phyloP scores from a whole-genome alignment of 352 stramenopile species.

The Phytophthora nicotianae region DNA sequence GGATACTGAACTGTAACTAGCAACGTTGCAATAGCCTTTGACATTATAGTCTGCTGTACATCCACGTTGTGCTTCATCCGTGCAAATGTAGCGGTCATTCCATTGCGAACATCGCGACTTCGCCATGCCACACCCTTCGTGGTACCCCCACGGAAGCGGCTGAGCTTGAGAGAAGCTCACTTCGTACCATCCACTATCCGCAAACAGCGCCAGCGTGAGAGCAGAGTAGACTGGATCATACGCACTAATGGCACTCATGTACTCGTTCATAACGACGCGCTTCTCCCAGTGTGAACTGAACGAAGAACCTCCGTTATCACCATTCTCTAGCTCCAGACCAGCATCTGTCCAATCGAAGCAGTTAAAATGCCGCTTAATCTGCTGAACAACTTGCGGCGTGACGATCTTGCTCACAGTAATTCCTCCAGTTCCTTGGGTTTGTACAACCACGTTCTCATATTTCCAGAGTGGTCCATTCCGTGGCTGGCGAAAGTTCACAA shows the following conservation, averaged over 20 bases:
- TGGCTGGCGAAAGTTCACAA: slow-evolving; percentile 66
- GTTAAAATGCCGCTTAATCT: slow-evolving; percentile 77
- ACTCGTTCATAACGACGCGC: slow-evolving; percentile 80
- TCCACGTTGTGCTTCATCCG: slow-evolving; percentile 36
- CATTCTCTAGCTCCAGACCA: slow-evolving; percentile 78
- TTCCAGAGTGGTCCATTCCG: slow-evolving; percentile 63
- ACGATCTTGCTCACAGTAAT: slow-evolving; percentile 78
- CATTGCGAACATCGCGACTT: slow-evolving; percentile 68
- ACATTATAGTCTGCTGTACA: slow-evolving; percentile 73
- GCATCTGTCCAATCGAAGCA: slow-evolving; percentile 69
- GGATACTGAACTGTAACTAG: slow-evolving; percentile 68
- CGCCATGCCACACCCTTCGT: slow-evolving; percentile 75
- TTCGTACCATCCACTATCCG: slow-evolving; percentile 85
- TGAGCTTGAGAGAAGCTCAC: slow-evolving; percentile 65
- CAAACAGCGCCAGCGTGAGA: slow-evolving; percentile 78
- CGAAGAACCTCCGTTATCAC: slow-evolving; percentile 55
- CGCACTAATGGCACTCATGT: slow-evolving; percentile 81
- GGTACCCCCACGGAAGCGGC: slow-evolving; percentile 68
- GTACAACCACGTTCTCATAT: slow-evolving; percentile 68
- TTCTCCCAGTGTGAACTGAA: slow-evolving; percentile 89
- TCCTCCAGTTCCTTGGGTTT: slow-evolving; percentile 46
- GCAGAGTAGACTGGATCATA: slow-evolving; percentile 79
- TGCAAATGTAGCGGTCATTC: slow-evolving; percentile 75
- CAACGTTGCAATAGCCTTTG: slow-evolving; percentile 83
- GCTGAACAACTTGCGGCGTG: slow-evolving; percentile 67